Evolutionary conservation across 495 filamentous ascomycete species (phyloP).

Genomic region (Penicillium roqueforti): DNA sequence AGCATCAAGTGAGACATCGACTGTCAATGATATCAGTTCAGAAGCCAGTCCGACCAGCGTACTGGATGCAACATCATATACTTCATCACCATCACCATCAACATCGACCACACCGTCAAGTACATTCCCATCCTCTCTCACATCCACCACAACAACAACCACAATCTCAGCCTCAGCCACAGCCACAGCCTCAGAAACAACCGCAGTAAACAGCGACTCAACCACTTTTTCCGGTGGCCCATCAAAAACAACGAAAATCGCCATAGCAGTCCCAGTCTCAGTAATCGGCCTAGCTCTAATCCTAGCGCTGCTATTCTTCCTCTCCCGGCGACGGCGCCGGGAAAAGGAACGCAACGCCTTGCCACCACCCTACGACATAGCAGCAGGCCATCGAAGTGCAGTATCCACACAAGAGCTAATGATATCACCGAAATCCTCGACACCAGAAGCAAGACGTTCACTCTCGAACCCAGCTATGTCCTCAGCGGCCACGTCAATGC

Average conservation of each 20-base stretch:
- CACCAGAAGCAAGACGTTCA: not conserved
- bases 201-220: not conserved
- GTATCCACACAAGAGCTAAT: conserved; percentile 22
- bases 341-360: conserved; percentile 6
- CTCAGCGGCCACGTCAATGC: not conserved
- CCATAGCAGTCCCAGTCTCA: conserved; percentile 37
- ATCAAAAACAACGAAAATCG: conserved; percentile 31
- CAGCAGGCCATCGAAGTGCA: conserved; percentile 6
- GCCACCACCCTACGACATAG: conserved; percentile 12
- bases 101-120: not conserved
- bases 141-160: not conserved
- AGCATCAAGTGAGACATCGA: not conserved
- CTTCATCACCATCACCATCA: not conserved
- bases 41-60: not conserved
- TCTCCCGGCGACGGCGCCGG: conserved; percentile 21
- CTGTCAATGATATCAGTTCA: not conserved
- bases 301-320: conserved; percentile 25
- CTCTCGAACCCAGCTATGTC: not conserved
- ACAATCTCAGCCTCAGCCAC: not conserved
- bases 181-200: not conserved
- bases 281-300: conserved; percentile 30
- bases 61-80: not conserved
- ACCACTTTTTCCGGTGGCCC: conserved; percentile 7
- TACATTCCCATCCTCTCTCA: not conserved
- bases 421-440: not conserved